Conservation (phyloP, 495 filamentous ascomycete genomes). For the Amniculicola lignicola region DNA sequence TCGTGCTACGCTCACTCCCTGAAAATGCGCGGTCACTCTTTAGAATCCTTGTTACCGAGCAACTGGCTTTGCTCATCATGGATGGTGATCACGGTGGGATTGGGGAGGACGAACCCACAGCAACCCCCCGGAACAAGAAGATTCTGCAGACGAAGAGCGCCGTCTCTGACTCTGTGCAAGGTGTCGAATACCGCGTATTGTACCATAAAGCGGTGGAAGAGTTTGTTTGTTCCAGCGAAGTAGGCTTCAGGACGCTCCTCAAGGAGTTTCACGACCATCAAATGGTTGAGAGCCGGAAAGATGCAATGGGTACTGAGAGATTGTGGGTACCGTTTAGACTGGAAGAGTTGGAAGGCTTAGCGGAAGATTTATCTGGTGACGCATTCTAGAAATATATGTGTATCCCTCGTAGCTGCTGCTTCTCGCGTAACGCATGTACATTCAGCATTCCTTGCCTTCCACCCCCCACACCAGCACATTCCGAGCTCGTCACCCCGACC, state of each 20-base stretch:
- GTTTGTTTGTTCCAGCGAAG: conserved; percentile 94
- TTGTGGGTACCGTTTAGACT: conserved; percentile 80
- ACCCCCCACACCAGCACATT: background rate
- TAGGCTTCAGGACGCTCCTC: conserved; percentile 86
- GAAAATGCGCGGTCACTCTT: conserved; percentile 89
- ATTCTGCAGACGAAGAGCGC: background rate
- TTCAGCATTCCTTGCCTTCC: background rate
- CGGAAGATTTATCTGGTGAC: conserved; percentile 61
- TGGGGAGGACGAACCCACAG: conserved; percentile 42
- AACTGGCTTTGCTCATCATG: conserved; percentile 51
- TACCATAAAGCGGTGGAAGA: conserved; percentile 96
- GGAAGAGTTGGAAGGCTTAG: conserved; percentile 82
- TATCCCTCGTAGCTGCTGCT: background rate
- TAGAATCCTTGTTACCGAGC: conserved; percentile 75
- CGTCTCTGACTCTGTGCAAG: conserved; percentile 40
- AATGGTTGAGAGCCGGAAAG: conserved; percentile 86
- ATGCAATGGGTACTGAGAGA: conserved; percentile 77
- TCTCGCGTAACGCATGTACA: background rate
- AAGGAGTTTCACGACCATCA: conserved; percentile 99
- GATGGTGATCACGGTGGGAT: conserved; percentile 40
- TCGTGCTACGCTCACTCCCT: conserved; percentile 82
- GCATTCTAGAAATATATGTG: conserved; percentile 2
- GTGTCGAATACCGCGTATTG: conserved; percentile 82
- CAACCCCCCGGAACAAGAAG: conserved; percentile 26
- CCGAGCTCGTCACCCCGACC: background rate